phyloP scores from a whole-genome alignment of 768 basidiomycete genomes.

The Coprinellus micaceus region DNA sequence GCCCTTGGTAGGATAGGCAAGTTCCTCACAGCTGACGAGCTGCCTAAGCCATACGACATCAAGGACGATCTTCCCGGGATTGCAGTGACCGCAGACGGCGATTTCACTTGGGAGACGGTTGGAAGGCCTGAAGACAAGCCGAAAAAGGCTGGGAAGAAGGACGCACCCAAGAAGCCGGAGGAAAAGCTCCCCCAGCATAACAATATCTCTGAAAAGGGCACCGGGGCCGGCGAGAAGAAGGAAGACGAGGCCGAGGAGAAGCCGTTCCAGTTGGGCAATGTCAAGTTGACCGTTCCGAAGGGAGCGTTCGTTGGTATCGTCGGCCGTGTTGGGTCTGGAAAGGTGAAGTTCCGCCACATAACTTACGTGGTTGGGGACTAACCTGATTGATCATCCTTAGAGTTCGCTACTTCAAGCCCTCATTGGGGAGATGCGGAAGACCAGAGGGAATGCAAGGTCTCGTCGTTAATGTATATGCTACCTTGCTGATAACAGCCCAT shows the following conservation, averaged over 20 bases:
- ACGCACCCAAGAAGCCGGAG: conserved; percentile 11
- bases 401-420: conserved; percentile 54
- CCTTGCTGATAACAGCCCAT: too few relatives aligned
- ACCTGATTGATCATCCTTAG: conserved; percentile 24
- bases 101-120: conserved; percentile 50
- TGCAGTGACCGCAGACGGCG: conserved; percentile 47
- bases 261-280: conserved; percentile 47
- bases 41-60: conserved; percentile 42
- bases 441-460: conserved; percentile 40
- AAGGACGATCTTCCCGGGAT: conserved; percentile 27
- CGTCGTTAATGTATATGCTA: too few relatives aligned
- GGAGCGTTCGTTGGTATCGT: conserved; percentile 70
- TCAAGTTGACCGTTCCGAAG: conserved; percentile 43
- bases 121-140: conserved; percentile 12
- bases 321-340: conserved; percentile 74
- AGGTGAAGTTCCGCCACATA: conserved; percentile 34
- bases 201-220: conserved; percentile 7
- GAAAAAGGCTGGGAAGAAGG: conserved; percentile 16
- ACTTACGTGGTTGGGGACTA: background rate
- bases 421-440: conserved; percentile 66
- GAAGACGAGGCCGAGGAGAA: conserved; percentile 30
- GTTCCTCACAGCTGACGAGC: conserved; percentile 54
- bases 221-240: conserved; percentile 6
- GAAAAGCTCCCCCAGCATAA: conserved; percentile 5
- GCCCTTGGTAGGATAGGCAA: conserved; percentile 45